phyloP scores from a whole-genome alignment of 2,329 filamentous ascomycete species.

The Alternaria atra region DNA sequence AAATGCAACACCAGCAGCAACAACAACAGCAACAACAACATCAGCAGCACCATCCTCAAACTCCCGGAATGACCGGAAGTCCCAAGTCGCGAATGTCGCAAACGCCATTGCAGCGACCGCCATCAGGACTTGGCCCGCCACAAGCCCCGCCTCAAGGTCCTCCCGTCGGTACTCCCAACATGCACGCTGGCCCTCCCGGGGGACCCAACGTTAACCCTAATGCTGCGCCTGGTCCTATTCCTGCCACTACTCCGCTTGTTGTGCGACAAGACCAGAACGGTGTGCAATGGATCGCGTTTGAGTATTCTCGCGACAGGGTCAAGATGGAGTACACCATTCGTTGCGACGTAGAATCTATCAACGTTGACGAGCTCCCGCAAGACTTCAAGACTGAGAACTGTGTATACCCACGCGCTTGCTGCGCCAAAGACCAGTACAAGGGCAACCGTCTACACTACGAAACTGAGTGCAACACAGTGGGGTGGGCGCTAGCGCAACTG shows the following conservation, averaged over 20 bases:
- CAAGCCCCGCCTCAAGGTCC: slow-evolving; percentile 52
- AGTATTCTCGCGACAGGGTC: slow-evolving; percentile 94
- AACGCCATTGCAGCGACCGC: slow-evolving; percentile 65
- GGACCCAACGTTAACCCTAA: slow-evolving; percentile 77
- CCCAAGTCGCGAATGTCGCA: slow-evolving; percentile 60
- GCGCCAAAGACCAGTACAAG: slow-evolving; percentile 93
- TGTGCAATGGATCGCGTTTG: slow-evolving; percentile 98
- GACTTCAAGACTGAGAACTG: slow-evolving; percentile 99
- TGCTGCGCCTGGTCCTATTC: slow-evolving; percentile 93
- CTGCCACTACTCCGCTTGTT: slow-evolving; percentile 92
- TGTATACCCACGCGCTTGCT: slow-evolving; percentile 95
- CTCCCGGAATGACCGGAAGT: slow-evolving; percentile 70
- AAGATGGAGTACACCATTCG: slow-evolving; percentile 99
- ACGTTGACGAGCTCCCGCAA: slow-evolving; percentile 80
- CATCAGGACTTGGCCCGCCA: slow-evolving; percentile 57
- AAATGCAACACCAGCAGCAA: slow-evolving; percentile 49
- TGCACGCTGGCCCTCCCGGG: slow-evolving; percentile 52
- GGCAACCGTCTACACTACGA: slow-evolving; percentile 96
- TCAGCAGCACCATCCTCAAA: slow-evolving; percentile 55
- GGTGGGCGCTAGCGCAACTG: slow-evolving; percentile 95
- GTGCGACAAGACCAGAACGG: slow-evolving; percentile 95
- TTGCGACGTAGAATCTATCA: slow-evolving; percentile 96
- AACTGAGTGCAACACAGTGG: slow-evolving; percentile 98
- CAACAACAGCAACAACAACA: slow-evolving; percentile 58
- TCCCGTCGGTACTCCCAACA: slow-evolving; percentile 52